A percentile compares a stretch with the other conserved stretches of the same genome.
Evolutionary conservation across 371 early-diverging fungal genomes (phyloP).

Genomic region (Rhizopus delemar): DNA sequence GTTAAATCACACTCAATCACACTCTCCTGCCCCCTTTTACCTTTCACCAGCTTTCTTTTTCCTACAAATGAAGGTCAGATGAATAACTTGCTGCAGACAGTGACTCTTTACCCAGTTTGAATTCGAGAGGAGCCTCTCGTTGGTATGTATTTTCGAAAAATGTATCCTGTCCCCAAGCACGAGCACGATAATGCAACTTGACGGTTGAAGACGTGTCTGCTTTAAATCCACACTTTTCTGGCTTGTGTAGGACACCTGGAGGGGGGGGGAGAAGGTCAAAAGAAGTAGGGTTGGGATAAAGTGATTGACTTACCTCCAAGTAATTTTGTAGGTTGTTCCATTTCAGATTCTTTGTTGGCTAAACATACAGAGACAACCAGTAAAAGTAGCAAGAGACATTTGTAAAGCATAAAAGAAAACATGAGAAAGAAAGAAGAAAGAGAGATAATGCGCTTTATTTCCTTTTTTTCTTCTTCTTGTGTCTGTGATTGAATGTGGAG

Average conservation of each 20-base stretch:
- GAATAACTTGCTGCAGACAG: neutral
- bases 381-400: neutral
- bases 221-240: conserved; percentile 26
- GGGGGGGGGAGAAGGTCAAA: no score
- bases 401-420: conserved; percentile 1
- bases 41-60: conserved; percentile 35
- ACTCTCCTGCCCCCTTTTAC: neutral
- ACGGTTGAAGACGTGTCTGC: conserved; percentile 25
- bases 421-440: conserved; percentile 7
- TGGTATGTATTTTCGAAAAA: conserved; percentile 36
- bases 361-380: conserved; percentile 2
- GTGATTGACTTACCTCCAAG: conserved; percentile 28
- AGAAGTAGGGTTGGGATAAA: neutral
- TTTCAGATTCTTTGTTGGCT: conserved; percentile 11
- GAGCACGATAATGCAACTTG: conserved; percentile 35
- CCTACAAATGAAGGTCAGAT: conserved; percentile 17
- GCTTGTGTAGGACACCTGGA: conserved; percentile 24
- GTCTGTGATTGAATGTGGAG: no score
- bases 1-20: neutral
- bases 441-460: no score
- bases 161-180: conserved; percentile 32
- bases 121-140: conserved; percentile 12
- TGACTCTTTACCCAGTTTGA: conserved; percentile 25
- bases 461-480: no score
- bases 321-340: conserved; percentile 30